These are phyloP conservation scores for Geotrichum phurueaensis DNA, from an alignment of 1,139 yeast genomes.

Conservation along the genomic window DNA sequence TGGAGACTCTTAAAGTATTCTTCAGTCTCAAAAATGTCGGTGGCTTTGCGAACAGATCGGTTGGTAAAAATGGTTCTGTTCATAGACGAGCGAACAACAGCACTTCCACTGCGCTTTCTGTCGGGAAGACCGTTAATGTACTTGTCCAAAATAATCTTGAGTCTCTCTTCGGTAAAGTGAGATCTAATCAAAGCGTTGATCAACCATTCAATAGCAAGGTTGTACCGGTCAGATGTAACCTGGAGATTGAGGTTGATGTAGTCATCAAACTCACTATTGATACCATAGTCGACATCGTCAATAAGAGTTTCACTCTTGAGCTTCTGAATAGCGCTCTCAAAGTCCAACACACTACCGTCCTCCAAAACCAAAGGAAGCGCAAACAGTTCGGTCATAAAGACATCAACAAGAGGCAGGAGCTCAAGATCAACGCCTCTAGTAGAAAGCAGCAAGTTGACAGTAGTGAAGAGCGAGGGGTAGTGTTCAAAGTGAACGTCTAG, in stretches of 20 bases:
- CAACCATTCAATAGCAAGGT: slow-evolving; percentile 71
- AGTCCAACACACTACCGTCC: slow-evolving; percentile 54
- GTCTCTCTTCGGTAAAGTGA: slow-evolving; percentile 66
- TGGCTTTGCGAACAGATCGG: slow-evolving; percentile 59
- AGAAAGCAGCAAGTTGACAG: slow-evolving; percentile 61
- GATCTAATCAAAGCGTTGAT: slow-evolving; percentile 56
- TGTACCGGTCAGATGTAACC: slow-evolving; percentile 58
- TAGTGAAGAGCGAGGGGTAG: slow-evolving; percentile 71
- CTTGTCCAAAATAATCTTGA: slow-evolving; percentile 66
- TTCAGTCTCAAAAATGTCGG: slow-evolving; percentile 63
- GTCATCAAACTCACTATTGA: slow-evolving; percentile 59
- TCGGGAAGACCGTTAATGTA: slow-evolving; percentile 72
- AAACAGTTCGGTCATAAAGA: slow-evolving; percentile 58
- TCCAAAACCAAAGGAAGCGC: slow-evolving; percentile 65
- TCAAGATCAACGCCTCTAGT: slow-evolving; percentile 53
- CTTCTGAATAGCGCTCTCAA: slow-evolving; percentile 67
- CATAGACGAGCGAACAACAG: slow-evolving; percentile 61
- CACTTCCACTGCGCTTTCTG: slow-evolving; percentile 69
- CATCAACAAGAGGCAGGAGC: slow-evolving; percentile 58
- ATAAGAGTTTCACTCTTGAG: slow-evolving; percentile 70
- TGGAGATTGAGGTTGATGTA: slow-evolving; percentile 48
- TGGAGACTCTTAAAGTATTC: slow-evolving; percentile 45
- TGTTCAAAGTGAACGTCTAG: slow-evolving; percentile 74
- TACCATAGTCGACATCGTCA: slow-evolving; percentile 47
- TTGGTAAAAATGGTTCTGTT: slow-evolving; percentile 49